Percentiles rank a stretch among this genome's conserved stretches.
Evolutionary conservation across 2,329 filamentous ascomycete species (phyloP).

Genomic region (Colletotrichum liriopes): DNA sequence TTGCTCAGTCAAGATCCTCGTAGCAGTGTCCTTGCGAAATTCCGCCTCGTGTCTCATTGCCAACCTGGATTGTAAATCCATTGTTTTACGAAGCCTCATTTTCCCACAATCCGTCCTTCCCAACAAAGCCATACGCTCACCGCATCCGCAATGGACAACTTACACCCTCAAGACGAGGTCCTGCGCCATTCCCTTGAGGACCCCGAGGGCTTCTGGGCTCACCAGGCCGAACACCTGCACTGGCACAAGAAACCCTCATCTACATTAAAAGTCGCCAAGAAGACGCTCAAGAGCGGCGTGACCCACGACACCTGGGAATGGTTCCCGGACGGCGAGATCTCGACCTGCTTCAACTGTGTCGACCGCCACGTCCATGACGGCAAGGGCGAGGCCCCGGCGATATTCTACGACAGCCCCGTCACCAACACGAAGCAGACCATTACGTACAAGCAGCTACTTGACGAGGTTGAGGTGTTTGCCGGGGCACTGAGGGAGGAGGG

Average conservation of each 20-base stretch:
- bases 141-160: conserved; percentile 41
- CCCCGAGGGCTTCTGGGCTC: conserved; percentile 82
- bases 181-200: conserved; percentile 74
- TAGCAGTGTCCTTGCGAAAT: not conserved
- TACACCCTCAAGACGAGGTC: conserved; percentile 66
- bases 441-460: conserved; percentile 82
- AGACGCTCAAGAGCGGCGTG: conserved; percentile 74
- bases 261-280: conserved; percentile 73
- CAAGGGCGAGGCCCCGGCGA: conserved; percentile 80
- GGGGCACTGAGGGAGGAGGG: conserved; percentile 88
- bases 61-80: not conserved
- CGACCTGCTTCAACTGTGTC: conserved; percentile 92
- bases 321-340: conserved; percentile 92
- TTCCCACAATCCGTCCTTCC: not conserved
- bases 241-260: conserved; percentile 85
- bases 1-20: not conserved
- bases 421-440: conserved; percentile 79
- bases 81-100: not conserved
- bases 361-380: conserved; percentile 89
- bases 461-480: conserved; percentile 86
- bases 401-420: conserved; percentile 92
- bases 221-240: conserved; percentile 80
- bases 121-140: not conserved
- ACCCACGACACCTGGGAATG: conserved; percentile 86
- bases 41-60: not conserved